phyloP scores from a whole-genome alignment of 768 basidiomycete genomes.

The Amanita exitialis region DNA sequence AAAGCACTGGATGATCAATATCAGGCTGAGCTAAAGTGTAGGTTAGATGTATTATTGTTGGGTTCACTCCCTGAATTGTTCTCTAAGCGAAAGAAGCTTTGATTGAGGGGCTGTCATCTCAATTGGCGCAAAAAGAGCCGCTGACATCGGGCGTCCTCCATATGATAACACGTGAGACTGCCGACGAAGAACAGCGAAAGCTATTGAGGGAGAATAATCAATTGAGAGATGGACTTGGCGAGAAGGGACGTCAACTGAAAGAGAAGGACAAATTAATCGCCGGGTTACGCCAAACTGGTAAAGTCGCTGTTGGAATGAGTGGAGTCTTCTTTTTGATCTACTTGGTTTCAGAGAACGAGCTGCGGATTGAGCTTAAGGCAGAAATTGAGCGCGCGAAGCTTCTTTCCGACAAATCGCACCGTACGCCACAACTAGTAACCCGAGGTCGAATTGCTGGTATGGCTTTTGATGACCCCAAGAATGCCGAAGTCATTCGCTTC shows the following conservation, averaged over 20 bases:
- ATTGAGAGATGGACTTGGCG: conserved; percentile 31
- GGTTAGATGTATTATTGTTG: conserved; percentile 4
- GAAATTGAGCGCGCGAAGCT: conserved; percentile 50
- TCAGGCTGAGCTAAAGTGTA: conserved; percentile 44
- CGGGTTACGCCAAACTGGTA: conserved; percentile 40
- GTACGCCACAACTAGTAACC: conserved; percentile 27
- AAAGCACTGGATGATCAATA: conserved; percentile 39
- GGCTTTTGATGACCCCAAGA: conserved; percentile 44
- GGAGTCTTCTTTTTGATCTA: background rate
- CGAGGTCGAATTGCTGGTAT: conserved; percentile 25
- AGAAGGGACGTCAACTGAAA: conserved; percentile 29
- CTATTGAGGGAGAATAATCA: conserved; percentile 38
- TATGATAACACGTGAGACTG: conserved; percentile 64
- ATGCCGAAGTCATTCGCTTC: conserved; percentile 51
- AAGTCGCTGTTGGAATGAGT: conserved; percentile 6
- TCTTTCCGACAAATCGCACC: conserved; percentile 32
- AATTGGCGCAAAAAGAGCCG: conserved; percentile 45
- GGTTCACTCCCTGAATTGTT: background rate
- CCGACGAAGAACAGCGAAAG: conserved; percentile 53
- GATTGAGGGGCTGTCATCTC: conserved; percentile 42
- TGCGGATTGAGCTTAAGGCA: conserved; percentile 44
- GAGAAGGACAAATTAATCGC: conserved; percentile 36
- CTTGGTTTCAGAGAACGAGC: conserved; percentile 32
- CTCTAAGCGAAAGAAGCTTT: conserved; percentile 16
- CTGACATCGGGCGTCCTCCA: conserved; percentile 44